These are phyloP conservation scores for Nitzschia putrida DNA, from an alignment of 108 stramenopile genomes.

Conservation along the genomic window DNA sequence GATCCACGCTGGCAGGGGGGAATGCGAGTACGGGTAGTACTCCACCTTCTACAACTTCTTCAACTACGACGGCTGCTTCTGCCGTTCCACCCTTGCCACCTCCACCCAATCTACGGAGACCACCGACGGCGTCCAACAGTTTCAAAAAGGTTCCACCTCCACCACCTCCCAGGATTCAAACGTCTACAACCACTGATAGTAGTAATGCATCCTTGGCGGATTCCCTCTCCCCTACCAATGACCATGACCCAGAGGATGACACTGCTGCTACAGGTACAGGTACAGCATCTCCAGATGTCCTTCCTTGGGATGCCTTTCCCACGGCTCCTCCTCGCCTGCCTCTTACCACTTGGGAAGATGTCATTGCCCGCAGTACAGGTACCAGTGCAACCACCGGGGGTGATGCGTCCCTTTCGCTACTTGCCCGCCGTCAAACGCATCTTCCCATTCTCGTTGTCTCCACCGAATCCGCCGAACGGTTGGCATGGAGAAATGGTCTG, in stretches of 20 bases:
- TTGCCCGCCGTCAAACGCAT: conserved; percentile 70
- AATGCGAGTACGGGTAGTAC: neutral
- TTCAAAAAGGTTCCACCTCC: conserved; percentile 7
- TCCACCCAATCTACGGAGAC: conserved; percentile 4
- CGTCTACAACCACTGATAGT: neutral
- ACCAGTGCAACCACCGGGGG: conserved; percentile 1
- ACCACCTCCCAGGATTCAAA: conserved; percentile 4
- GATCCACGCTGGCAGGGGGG: neutral
- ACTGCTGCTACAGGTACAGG: no score
- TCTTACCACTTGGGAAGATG: neutral
- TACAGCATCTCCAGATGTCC: neutral
- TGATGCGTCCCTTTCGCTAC: conserved; percentile 1
- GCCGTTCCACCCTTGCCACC: neutral
- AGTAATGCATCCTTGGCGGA: conserved; percentile 7
- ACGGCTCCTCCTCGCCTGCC: conserved; percentile 16
- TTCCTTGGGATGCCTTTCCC: neutral
- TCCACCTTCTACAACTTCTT: conserved; percentile 7
- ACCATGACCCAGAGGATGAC: no score
- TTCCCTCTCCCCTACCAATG: conserved; percentile 4
- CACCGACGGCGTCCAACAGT: neutral
- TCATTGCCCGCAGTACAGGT: neutral
- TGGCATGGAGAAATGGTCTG: conserved; percentile 76
- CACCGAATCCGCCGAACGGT: conserved; percentile 62
- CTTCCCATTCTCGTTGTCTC: conserved; percentile 72
- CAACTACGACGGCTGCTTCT: conserved; percentile 1